Base-by-base conservation (phyloP, 2,329 filamentous ascomycete genomes). In the Intubia oerlemansii region DNA sequence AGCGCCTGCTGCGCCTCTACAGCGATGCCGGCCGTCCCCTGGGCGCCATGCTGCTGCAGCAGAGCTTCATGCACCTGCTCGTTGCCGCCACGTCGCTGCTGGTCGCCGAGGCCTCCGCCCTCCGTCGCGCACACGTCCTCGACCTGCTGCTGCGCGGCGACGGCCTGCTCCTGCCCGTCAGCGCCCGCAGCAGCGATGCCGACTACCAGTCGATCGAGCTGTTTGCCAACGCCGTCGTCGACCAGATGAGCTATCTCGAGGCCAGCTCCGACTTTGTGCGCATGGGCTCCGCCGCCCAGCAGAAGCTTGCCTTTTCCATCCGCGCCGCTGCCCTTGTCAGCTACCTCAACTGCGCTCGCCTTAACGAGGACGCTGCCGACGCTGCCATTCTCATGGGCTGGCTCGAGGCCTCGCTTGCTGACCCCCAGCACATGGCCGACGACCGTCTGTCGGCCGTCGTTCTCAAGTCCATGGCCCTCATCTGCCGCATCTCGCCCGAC, bases 221-320 rank as follows among this genome's bases (percentile, higher is more conserved):
- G 8, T 66, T 88, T 37, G 68, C 78, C 2, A 66, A 66, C 26
- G 66, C 91, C 38, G 73, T 82, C 19, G 59, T 68, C 9, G 77
- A 91, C 35, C 77, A 91, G 44, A 80, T 95, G 59, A 70, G 73
- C 40, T 67, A 84, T 28, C 57, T 98, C 13, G 84, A 95, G 38
- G 81, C 82, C 27, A 79, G 79, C 34, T 75, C 81, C 2, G 88
- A 95, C 49, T 95, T 92, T 46, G 59, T 92, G 24, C 73, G 78
- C 40, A 66, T 95, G 33, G 78, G 79, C 32, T 85, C 84, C 2
- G 62, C 72, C 5, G 84, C 76, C 52, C 84, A 95, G 46, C 85
- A 93, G 50, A 71, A 63, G 34, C 62, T 95, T 31, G 80, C 84
- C 5, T 82, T 78, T 41, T 72, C 78, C 6, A 79, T 90, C 35